Base-by-base conservation (phyloP, 768 basidiomycete genomes). In the Hirschioporus abietinus region DNA sequence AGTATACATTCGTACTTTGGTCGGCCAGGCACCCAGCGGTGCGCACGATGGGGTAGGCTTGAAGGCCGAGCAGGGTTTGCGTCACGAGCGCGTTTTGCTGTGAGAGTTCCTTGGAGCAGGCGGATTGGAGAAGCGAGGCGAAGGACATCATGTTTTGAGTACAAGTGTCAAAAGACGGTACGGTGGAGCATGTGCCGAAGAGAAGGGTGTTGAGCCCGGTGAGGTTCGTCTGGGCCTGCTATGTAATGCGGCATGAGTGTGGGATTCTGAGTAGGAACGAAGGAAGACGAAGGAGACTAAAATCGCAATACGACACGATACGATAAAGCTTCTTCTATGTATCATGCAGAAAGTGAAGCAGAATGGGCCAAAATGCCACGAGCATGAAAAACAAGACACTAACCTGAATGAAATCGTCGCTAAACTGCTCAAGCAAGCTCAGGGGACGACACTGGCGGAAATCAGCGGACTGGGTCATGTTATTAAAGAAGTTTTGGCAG, bases 111-210 rank as follows among this genome's bases (percentile, higher is more conserved):
- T 74, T 68, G 26, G 77, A 75, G 71, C 93, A 95, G 0, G 80
- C 76, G 1, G 73, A 71, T 69, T 81, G 75, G 18, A 93, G 74
- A 35, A 76, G 70, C 0, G 75, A 72, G 1, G 84, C 83, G 73
- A 89, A 91, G 81, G 83, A 85, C 7, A 71, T 80, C 87, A 95
- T 92, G 69, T 89, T 90, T 30, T 77, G 69, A n/a, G 76, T 70
- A 70, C 93, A 95, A 67, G 88, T 82, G 25, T 76, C 79, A 17
- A 77, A 73, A 1, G 74, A 72, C 0, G 76, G 71, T 18, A 73
- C 76, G 7, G 91, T 90, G 70, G 92, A 88, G 75, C 93, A 95
- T 0, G 89, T 92, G 1, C 90, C 91, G 88, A 91, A 92, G 7
- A 94, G 72, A 63, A 92, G 79, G 9, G 79, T 75, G 71, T 93